A percentile compares a stretch with the other conserved stretches of the same genome.
Evolutionary conservation across 2,329 filamentous ascomycete genomes (phyloP).

Genomic region (Capronia coronata): DNA sequence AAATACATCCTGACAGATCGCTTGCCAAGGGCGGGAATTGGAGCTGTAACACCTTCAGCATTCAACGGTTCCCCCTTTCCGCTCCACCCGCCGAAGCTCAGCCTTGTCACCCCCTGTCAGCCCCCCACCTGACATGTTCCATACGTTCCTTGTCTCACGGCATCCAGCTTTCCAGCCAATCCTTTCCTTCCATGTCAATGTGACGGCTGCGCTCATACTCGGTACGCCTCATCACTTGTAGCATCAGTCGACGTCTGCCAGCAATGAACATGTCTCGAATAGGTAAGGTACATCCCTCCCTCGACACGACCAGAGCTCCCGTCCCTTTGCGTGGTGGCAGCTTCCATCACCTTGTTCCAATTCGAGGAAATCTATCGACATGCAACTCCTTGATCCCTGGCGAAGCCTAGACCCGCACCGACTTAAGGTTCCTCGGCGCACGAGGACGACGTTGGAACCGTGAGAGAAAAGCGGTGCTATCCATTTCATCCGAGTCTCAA

Average conservation of each 20-base stretch:
- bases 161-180: conserved; percentile 6
- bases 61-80: conserved; percentile 5
- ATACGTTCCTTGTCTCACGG: conserved; percentile 18
- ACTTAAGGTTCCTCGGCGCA: not conserved
- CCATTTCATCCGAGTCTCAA: conserved; percentile 8
- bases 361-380: not conserved
- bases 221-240: conserved; percentile 11
- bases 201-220: conserved; percentile 3
- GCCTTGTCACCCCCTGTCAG: conserved; percentile 10
- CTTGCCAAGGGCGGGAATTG: conserved; percentile 4
- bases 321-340: not conserved
- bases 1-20: not conserved
- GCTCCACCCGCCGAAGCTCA: conserved; percentile 5
- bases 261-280: conserved; percentile 5
- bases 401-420: not conserved
- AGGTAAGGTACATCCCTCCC: conserved; percentile 1
- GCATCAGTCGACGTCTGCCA: conserved; percentile 6
- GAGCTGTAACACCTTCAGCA: conserved; percentile 11
- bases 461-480: conserved; percentile 20
- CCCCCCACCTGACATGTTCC: conserved; percentile 12
- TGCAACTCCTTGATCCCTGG: not conserved
- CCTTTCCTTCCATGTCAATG: conserved; percentile 2
- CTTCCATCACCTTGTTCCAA: not conserved
- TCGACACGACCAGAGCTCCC: not conserved
- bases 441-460: conserved; percentile 4